Base-by-base conservation (phyloP, 192 early-diverging fungal genomes). In the Entomortierella lignicola region DNA sequence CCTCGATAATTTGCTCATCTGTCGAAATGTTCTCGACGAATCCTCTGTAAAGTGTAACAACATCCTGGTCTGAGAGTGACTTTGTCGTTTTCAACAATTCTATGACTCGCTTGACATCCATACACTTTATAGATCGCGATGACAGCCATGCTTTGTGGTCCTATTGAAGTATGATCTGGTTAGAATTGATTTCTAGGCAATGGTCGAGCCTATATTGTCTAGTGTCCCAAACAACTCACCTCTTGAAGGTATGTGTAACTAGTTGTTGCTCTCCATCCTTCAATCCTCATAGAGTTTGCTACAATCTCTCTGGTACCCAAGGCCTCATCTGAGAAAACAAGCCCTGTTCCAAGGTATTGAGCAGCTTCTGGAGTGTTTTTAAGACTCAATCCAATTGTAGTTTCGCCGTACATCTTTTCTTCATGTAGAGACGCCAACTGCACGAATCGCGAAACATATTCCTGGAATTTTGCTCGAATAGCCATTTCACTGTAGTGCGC, bases 401-500 rank as follows among this genome's bases (percentile, higher is more conserved):
- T n/a, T n/a, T n/a, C n/a, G n/a, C n/a, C n/a, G n/a, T n/a, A n/a
- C n/a, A n/a, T n/a, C n/a, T n/a, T n/a, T n/a, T n/a, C n/a, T n/a
- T n/a, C n/a, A n/a, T n/a, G n/a, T n/a, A n/a, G n/a, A n/a, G n/a
- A n/a, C n/a, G n/a, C n/a, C 23, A 95, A 82, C 31, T 92, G 89
- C 48, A 95, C 89, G 81, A 98, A 94, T 50, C 94, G 86, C 18
- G 90, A 86, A 27, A 99, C 89, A 66, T 96, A 95, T 32, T 91
- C 92, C 55, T 97, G 92, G 39, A 99, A 89, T 61, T 93, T 93
- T 58, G 94, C 90, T 7, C 97, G 89, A 21, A 99, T 92, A 27
- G 93, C 85, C 47, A 91, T 90, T 66, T 99, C 97, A 25, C 91
- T 89, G 55, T 92, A 91, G 77, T 98, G 94, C 13, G 90, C 84